A percentile compares a stretch with the other conserved stretches of the same genome.
Conservation (phyloP, 2,329 filamentous ascomycete species). For the Ascochyta fabae region DNA sequence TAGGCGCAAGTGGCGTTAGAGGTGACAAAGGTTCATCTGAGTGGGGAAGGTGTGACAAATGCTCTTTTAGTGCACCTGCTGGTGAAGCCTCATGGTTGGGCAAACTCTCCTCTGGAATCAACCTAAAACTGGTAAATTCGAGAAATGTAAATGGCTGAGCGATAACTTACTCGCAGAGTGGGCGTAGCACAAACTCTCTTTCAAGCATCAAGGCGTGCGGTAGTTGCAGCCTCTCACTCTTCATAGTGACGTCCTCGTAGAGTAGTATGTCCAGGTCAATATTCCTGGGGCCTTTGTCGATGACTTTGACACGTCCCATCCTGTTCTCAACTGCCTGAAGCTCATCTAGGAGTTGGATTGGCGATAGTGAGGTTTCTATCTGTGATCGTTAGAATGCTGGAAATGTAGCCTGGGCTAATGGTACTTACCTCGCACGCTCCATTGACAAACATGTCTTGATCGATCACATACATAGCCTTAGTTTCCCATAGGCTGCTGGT, state of each 20-base stretch:
- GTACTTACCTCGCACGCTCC: constrained; percentile 82
- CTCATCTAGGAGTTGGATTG: constrained; percentile 76
- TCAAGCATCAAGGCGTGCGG: constrained; percentile 87
- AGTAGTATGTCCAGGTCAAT: constrained; percentile 93
- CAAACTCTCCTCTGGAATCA: constrained; percentile 34
- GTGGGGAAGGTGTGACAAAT: constrained; percentile 46
- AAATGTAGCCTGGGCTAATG: neutral
- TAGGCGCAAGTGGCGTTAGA: constrained; percentile 48
- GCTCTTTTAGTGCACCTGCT: constrained; percentile 37
- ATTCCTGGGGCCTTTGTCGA: constrained; percentile 93
- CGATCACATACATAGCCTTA: constrained; percentile 92
- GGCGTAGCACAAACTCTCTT: constrained; percentile 90
- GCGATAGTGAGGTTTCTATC: constrained; percentile 80
- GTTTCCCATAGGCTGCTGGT: constrained; percentile 95
- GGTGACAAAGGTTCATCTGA: constrained; percentile 48
- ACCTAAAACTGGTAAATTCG: constrained; percentile 25
- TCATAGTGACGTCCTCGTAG: constrained; percentile 71
- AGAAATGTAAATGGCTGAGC: neutral
- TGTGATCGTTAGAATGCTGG: constrained; percentile 47
- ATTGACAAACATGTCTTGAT: constrained; percentile 89
- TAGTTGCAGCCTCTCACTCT: constrained; percentile 76
- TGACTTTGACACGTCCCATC: constrained; percentile 79
- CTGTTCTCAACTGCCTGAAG: constrained; percentile 83
- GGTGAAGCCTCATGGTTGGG: constrained; percentile 59
- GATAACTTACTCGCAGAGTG: constrained; percentile 73